Percentiles rank a stretch among this genome's conserved stretches.
These are phyloP conservation scores for Lasiodiplodia citricola DNA, from an alignment of 2,329 filamentous ascomycete species.

Conservation along the genomic window DNA sequence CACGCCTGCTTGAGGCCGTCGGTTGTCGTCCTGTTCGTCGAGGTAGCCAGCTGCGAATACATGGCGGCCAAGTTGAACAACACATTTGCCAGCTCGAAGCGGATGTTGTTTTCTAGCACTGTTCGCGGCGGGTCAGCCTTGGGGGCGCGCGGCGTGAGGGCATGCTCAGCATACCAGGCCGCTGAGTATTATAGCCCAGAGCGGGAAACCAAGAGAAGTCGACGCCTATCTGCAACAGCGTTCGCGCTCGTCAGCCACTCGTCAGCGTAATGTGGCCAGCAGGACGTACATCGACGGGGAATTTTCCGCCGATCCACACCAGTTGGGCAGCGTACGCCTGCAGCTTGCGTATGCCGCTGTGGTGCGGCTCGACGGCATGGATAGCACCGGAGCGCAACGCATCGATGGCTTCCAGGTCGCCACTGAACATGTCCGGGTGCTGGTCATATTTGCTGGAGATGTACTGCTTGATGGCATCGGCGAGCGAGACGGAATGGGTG, in stretches of 20 bases:
- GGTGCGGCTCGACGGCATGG: conserved; percentile 85
- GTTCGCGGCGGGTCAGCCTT: conserved; percentile 17
- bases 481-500: conserved; percentile 78
- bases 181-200: conserved; percentile 84
- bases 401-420: conserved; percentile 88
- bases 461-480: conserved; percentile 86
- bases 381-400: conserved; percentile 82
- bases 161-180: conserved; percentile 55
- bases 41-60: conserved; percentile 88
- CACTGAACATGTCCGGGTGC: conserved; percentile 93
- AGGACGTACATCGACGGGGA: conserved; percentile 81
- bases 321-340: conserved; percentile 90
- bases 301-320: conserved; percentile 92
- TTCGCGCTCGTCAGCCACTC: conserved; percentile 22
- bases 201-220: conserved; percentile 97
- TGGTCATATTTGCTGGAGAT: conserved; percentile 99
- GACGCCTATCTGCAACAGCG: conserved; percentile 72
- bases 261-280: not conserved
- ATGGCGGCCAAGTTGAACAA: conserved; percentile 92
- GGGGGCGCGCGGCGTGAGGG: not conserved
- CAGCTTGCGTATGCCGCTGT: conserved; percentile 85
- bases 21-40: conserved; percentile 74
- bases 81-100: conserved; percentile 88
- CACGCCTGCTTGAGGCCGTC: conserved; percentile 88
- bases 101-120: conserved; percentile 69